A percentile compares a stretch with the other conserved stretches of the same genome.
These are phyloP conservation scores for Macrotyloma uniflorum DNA, from an alignment of 306 rosid species.

Conservation along the genomic window DNA sequence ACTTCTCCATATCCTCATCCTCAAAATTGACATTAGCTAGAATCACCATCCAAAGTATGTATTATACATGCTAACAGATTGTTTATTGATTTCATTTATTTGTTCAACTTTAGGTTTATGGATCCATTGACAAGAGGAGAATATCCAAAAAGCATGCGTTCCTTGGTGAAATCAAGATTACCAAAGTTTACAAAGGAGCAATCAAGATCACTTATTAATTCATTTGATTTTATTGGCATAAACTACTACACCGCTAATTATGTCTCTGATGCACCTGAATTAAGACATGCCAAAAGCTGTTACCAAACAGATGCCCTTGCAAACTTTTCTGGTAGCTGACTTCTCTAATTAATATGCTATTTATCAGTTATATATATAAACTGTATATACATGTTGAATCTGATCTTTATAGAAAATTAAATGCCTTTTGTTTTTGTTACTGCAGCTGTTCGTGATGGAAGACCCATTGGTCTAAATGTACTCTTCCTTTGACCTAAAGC, in stretches of 20 bases:
- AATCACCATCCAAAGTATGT: too few species aligned
- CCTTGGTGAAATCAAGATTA: slow-evolving; percentile 47
- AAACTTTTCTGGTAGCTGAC: slow-evolving; percentile 26
- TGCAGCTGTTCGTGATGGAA: slow-evolving; percentile 27
- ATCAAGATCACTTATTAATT: slow-evolving; percentile 40
- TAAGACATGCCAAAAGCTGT: neutral
- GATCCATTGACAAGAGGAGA: slow-evolving; percentile 61
- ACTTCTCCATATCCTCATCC: neutral
- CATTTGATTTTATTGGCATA: slow-evolving; percentile 66
- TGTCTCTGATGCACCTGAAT: slow-evolving; percentile 37
- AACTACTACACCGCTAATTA: slow-evolving; percentile 53
- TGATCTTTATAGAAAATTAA: neutral
- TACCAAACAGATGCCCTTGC: slow-evolving; percentile 44
- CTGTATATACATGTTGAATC: neutral
- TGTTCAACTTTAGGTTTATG: slow-evolving; percentile 47
- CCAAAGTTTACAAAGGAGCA: slow-evolving; percentile 54
- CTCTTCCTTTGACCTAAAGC: neutral
- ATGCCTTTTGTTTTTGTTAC: neutral
- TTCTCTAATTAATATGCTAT: neutral
- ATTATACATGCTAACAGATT: too few species aligned
- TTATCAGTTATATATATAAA: too few species aligned
- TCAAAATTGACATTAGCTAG: neutral
- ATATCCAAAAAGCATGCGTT: slow-evolving; percentile 61
- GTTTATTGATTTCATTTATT: neutral
- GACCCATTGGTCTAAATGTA: slow-evolving; percentile 39